Evolutionary conservation across 2,329 filamentous ascomycete genomes (phyloP).

Genomic region (Fusarium floridanum): DNA sequence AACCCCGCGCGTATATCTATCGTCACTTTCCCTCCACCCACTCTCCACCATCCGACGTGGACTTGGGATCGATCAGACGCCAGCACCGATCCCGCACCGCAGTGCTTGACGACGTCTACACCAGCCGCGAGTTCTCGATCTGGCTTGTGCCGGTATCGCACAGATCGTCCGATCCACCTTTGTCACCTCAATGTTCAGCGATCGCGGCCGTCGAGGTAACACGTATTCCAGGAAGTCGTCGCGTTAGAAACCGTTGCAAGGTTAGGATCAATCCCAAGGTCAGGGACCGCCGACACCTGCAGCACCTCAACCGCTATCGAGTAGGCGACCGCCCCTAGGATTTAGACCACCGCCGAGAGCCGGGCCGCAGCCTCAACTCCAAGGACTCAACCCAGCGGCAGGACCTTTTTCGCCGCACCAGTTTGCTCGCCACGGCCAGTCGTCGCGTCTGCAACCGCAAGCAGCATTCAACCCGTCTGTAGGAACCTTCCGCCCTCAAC

Average conservation of each 20-base stretch:
- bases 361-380: background rate
- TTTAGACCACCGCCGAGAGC: background rate
- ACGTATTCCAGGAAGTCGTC: slow-evolving; percentile 37
- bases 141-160: slow-evolving; percentile 2
- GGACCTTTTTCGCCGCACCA: background rate
- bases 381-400: background rate
- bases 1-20: slow-evolving; percentile 26
- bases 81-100: slow-evolving; percentile 27
- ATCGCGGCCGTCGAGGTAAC: slow-evolving; percentile 32
- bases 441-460: background rate
- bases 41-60: slow-evolving; percentile 36
- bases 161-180: background rate
- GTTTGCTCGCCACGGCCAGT: background rate
- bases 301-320: background rate
- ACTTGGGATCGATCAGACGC: slow-evolving; percentile 26
- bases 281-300: background rate
- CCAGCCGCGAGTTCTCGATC: background rate
- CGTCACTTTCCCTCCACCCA: slow-evolving; percentile 26
- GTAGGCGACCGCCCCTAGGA: background rate
- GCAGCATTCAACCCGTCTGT: background rate
- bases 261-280: slow-evolving; percentile 7
- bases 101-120: slow-evolving; percentile 13
- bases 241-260: slow-evolving; percentile 47
- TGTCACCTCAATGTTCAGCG: slow-evolving; percentile 38
- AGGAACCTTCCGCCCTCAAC: background rate